Base-by-base conservation (phyloP, 371 early-diverging fungal species). In the Dichotomocladium elegans region DNA sequence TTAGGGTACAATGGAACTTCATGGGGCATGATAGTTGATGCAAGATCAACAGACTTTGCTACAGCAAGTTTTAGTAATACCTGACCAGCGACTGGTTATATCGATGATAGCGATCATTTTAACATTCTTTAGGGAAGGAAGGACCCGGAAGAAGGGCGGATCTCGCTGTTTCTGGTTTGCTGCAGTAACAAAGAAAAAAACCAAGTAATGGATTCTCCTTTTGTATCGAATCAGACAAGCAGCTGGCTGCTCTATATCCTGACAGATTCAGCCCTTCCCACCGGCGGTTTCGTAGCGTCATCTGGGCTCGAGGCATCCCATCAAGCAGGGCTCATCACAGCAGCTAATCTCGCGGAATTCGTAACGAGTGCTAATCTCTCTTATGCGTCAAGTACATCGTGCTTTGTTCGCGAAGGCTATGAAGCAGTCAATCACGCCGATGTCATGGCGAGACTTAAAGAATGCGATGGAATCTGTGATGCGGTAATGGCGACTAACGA, bases 221-320 rank as follows among this genome's bases (percentile, higher is more conserved):
- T 74, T 55, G 60, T 61, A 11, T 74, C 75, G 2, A 66, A 61
- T 51, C 67, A 70, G 29, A 72, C 73, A 4, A 72, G 74, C 51
- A 71, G 77, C 29, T 93, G 91, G 92, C 71, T 91, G 3, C 79
- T 91, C 2, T 89, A 87, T 74, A 83, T 90, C 58, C 67, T 95
- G 22, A 83, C 91, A 8, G 95, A 95, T 74, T 93, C 93, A 4
- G 92, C 92, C 12, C 78, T 95, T 11, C 95, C 95, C 0, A 93
- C 93, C 0, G 94, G 95, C 21, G 91, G 91, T 0, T 91, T 91
- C 58, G 89, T 91, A 8, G 85, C 90, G 33, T 91, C 91, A 25
- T 84, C 88, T 4, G 91, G 91, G 0, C 79, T 91, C 1, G 91
- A 91, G 61, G 86, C 90, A 2, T 79, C 82, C 8, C 52, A 64